Percentiles rank a stretch among this genome's conserved stretches.
Evolutionary conservation across 768 basidiomycete genomes (phyloP).

Genomic region (Neoboletus magnificus): DNA sequence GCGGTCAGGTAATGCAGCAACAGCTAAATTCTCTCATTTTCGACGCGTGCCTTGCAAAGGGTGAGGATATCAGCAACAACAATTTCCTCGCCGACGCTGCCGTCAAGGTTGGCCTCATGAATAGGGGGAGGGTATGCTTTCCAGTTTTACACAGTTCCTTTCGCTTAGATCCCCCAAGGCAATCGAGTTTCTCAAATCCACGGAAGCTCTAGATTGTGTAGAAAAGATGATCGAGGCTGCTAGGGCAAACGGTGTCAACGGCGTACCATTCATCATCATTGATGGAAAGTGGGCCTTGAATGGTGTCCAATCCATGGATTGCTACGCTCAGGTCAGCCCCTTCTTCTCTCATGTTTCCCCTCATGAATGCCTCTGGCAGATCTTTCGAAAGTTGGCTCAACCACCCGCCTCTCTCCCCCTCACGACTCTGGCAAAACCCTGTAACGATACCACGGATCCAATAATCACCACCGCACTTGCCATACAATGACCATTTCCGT

Average conservation of each 20-base stretch:
- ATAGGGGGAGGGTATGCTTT: slow-evolving; percentile 34
- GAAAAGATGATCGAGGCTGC: slow-evolving; percentile 39
- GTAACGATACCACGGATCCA: slow-evolving; percentile 22
- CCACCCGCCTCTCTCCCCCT: slow-evolving; percentile 2
- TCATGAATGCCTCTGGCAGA: slow-evolving; percentile 13
- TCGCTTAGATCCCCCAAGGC: slow-evolving; percentile 27
- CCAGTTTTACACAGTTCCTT: not conserved
- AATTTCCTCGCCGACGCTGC: slow-evolving; percentile 37
- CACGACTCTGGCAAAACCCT: slow-evolving; percentile 9
- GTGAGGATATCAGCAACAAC: slow-evolving; percentile 37
- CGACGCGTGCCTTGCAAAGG: slow-evolving; percentile 38
- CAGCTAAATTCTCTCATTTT: slow-evolving; percentile 37
- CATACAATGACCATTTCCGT: slow-evolving; percentile 19
- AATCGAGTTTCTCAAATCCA: slow-evolving; percentile 38
- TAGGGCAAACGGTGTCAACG: slow-evolving; percentile 43
- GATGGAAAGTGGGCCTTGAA: slow-evolving; percentile 44
- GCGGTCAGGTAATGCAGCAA: slow-evolving; percentile 40
- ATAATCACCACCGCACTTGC: slow-evolving; percentile 15
- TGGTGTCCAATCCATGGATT: slow-evolving; percentile 42
- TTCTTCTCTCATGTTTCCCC: not conserved
- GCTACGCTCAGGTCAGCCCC: slow-evolving; percentile 37
- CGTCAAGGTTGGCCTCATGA: slow-evolving; percentile 39
- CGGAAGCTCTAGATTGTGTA: slow-evolving; percentile 40
- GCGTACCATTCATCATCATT: slow-evolving; percentile 52
- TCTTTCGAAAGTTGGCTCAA: slow-evolving; percentile 32